Conservation (phyloP, 768 basidiomycete species). For the Leccinum incarnatum region DNA sequence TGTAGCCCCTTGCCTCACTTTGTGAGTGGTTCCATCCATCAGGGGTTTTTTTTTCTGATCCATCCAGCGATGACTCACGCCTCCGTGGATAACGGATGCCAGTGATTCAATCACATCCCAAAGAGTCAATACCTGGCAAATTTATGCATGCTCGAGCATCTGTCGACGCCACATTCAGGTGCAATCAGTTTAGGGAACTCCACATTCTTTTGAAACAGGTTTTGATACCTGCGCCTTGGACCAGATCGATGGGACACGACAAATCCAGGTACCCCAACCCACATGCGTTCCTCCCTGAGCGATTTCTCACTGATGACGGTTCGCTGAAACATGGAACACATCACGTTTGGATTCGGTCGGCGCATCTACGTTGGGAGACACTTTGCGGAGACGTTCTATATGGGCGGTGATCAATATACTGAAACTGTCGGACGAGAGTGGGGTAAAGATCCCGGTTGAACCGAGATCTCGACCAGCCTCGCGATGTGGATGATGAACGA, state of each 20-base stretch:
- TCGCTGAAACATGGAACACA: conserved; percentile 1
- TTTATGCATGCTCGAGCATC: neutral
- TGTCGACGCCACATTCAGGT: neutral
- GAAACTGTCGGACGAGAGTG: neutral
- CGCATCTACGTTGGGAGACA: conserved; percentile 17
- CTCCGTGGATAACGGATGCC: conserved; percentile 1
- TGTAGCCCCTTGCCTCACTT: neutral
- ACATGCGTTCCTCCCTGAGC: neutral
- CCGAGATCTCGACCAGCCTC: neutral
- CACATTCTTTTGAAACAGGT: conserved; percentile 19
- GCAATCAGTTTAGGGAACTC: conserved; percentile 24
- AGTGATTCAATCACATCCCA: conserved; percentile 28
- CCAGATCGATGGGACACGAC: neutral
- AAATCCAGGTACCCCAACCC: neutral
- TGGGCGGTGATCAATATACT: neutral
- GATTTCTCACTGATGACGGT: neutral
- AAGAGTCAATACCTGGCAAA: conserved; percentile 21
- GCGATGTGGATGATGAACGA: neutral
- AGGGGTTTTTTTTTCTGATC: neutral
- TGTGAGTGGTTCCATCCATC: neutral
- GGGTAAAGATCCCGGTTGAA: conserved; percentile 3
- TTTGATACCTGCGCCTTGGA: neutral
- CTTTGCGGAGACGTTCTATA: conserved; percentile 7
- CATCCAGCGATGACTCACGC: conserved; percentile 11
- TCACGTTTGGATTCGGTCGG: conserved; percentile 22